These are phyloP conservation scores for Talaromyces nanjingensis DNA, from an alignment of 495 filamentous ascomycete species.

Conservation along the genomic window DNA sequence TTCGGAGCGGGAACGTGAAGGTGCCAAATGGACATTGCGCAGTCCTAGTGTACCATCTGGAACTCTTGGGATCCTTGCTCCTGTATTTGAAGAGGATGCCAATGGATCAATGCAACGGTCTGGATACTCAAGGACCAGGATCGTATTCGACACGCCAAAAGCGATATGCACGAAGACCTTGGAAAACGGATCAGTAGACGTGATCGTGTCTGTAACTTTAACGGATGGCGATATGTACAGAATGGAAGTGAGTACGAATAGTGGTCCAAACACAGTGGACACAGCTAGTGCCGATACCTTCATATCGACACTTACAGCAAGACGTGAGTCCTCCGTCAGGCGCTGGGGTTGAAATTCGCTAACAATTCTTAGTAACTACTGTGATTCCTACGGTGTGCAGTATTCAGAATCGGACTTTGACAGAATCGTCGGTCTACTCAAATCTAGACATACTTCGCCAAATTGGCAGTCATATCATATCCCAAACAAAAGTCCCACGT, in stretches of 20 bases:
- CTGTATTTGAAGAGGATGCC: constrained; percentile 66
- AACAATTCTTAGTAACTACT: constrained; percentile 44
- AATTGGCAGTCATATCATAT: constrained; percentile 55
- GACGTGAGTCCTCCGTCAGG: constrained; percentile 41
- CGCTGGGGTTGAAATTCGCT: neutral
- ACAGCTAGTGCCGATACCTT: constrained; percentile 61
- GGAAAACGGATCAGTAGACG: constrained; percentile 25
- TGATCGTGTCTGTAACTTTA: constrained; percentile 29
- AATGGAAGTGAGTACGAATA: constrained; percentile 51
- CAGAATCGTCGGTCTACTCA: constrained; percentile 40
- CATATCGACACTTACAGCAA: constrained; percentile 58
- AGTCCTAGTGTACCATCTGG: constrained; percentile 52
- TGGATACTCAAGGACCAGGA: constrained; percentile 25
- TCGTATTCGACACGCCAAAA: constrained; percentile 33
- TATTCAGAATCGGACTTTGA: constrained; percentile 59
- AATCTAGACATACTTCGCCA: constrained; percentile 66
- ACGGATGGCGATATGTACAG: constrained; percentile 42
- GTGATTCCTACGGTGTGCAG: constrained; percentile 63
- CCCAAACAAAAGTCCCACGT: constrained; percentile 45
- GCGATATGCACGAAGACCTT: constrained; percentile 23
- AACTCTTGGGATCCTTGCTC: constrained; percentile 60
- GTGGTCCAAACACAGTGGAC: constrained; percentile 56
- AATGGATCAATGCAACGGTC: constrained; percentile 19
- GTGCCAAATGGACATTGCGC: constrained; percentile 70
- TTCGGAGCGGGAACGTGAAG: constrained; percentile 69